Conservation (phyloP, 139 green algal genomes). For the Pleodorina starrii region DNA sequence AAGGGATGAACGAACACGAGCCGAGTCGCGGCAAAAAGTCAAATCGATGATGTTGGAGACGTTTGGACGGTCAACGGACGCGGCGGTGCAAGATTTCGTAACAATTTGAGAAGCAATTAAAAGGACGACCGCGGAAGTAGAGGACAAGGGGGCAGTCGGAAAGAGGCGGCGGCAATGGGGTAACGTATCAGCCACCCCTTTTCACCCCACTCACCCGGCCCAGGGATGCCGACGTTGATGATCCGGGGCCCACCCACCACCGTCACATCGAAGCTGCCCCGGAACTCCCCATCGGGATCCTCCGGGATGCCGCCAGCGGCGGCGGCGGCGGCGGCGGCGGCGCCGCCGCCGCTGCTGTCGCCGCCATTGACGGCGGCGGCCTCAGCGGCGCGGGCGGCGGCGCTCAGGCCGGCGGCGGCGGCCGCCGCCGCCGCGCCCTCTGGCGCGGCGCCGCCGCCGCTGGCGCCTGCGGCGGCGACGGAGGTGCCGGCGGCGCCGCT, state of each 20-base stretch:
- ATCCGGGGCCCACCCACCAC: slow-evolving; percentile 78
- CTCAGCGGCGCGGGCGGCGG: background rate
- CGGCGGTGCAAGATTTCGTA: too few relatives aligned
- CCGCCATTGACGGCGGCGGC: background rate
- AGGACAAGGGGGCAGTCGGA: too few relatives aligned
- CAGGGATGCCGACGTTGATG: slow-evolving; percentile 81
- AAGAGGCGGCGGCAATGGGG: too few relatives aligned
- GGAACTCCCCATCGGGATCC: slow-evolving; percentile 79
- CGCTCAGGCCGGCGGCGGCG: background rate
- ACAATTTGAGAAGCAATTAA: too few relatives aligned
- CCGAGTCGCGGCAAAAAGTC: too few relatives aligned
- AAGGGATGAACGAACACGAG: too few relatives aligned
- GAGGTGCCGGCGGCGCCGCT: slow-evolving; percentile 3
- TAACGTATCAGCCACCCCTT: too few relatives aligned
- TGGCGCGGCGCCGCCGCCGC: slow-evolving; percentile 1
- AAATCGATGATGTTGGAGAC: too few relatives aligned
- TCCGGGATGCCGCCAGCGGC: slow-evolving; percentile 44
- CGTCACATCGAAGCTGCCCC: slow-evolving; percentile 61
- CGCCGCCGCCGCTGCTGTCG: background rate
- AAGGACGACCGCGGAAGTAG: too few relatives aligned
- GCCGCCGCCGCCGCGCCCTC: background rate
- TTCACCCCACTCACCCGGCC: slow-evolving; percentile 21
- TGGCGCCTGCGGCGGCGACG: background rate
- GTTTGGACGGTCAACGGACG: too few relatives aligned
- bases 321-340: background rate